These are phyloP conservation scores for Aspergillus intermedius DNA, from an alignment of 2,329 filamentous ascomycete genomes.

Conservation along the genomic window DNA sequence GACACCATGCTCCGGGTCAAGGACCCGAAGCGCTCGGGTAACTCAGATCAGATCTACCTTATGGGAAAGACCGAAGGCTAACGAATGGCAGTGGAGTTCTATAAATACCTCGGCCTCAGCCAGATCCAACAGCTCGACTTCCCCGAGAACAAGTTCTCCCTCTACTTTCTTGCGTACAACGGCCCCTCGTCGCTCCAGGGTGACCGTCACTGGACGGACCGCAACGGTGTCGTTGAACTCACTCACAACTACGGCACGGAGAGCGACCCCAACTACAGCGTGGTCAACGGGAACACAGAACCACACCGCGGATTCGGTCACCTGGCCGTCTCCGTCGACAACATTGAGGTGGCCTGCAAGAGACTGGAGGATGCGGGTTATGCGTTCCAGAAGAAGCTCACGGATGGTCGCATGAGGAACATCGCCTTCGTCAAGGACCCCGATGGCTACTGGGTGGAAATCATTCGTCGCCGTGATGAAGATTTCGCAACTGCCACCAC, in stretches of 20 bases:
- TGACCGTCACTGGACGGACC: slow-evolving; percentile 69
- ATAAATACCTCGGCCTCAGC: slow-evolving; percentile 84
- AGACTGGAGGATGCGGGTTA: slow-evolving; percentile 86
- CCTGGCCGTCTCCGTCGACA: slow-evolving; percentile 73
- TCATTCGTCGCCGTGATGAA: slow-evolving; percentile 63
- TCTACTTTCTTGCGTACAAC: slow-evolving; percentile 93
- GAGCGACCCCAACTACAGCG: slow-evolving; percentile 68
- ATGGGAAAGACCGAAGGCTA: neutral
- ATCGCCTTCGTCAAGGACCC: slow-evolving; percentile 90
- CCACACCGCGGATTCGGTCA: slow-evolving; percentile 80
- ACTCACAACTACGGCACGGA: slow-evolving; percentile 85
- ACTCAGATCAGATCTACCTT: slow-evolving; percentile 12
- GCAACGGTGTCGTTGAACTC: slow-evolving; percentile 85
- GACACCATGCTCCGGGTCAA: slow-evolving; percentile 79
- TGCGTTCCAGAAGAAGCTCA: slow-evolving; percentile 89
- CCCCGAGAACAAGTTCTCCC: slow-evolving; percentile 84
- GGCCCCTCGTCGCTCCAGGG: slow-evolving; percentile 65
- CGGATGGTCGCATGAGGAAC: slow-evolving; percentile 76
- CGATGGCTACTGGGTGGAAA: slow-evolving; percentile 66
- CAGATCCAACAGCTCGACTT: slow-evolving; percentile 73
- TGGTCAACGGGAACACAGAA: slow-evolving; percentile 87
- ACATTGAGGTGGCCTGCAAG: slow-evolving; percentile 83
- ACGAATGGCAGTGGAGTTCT: slow-evolving; percentile 67
- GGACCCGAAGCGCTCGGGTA: slow-evolving; percentile 75
- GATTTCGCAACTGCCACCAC: slow-evolving; percentile 62